phyloP scores from a whole-genome alignment of 164 flowering plant genomes.

The Tinospora cordifolia region DNA sequence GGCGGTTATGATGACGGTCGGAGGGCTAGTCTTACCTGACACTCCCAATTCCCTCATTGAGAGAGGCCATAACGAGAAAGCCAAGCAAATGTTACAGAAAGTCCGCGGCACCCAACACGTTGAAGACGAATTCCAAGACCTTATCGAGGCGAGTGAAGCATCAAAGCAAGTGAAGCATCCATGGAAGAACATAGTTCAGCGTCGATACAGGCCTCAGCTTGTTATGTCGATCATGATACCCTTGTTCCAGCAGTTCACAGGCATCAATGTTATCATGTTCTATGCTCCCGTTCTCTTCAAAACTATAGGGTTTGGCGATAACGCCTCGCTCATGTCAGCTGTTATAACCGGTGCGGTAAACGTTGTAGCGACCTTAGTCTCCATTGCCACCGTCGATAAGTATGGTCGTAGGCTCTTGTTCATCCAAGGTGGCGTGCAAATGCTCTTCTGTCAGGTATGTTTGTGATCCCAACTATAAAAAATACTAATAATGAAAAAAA shows the following conservation, averaged over 20 bases:
- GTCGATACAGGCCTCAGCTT: constrained; percentile 5
- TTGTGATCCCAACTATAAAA: too few species aligned
- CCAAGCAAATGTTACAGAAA: constrained; percentile 1
- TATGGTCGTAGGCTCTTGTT: constrained; percentile 6
- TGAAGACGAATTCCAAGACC: constrained; percentile 7
- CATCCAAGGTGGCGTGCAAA: constrained; percentile 4
- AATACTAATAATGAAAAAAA: too few species aligned
- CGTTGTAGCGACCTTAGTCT: not conserved
- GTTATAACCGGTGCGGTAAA: constrained; percentile 5
- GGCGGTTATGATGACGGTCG: constrained; percentile 3
- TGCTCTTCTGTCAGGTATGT: constrained; percentile 3
- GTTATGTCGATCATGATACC: constrained; percentile 2
- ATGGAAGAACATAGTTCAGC: constrained; percentile 4
- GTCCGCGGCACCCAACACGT: constrained; percentile 5
- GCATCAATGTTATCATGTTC: constrained; percentile 8
- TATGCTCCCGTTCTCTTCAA: constrained; percentile 8
- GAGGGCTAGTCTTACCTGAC: not conserved
- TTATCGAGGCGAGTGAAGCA: constrained; percentile 4
- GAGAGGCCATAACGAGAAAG: constrained; percentile 8
- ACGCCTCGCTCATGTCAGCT: constrained; percentile 9
- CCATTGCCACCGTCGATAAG: constrained; percentile 3
- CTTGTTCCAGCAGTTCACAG: constrained; percentile 3
- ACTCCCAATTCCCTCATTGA: constrained; percentile 10
- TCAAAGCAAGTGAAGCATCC: constrained; percentile 6
- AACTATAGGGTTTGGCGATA: constrained; percentile 5